Evolutionary conservation across 331 rosid species (phyloP).

Genomic region (Acacia concinna): DNA sequence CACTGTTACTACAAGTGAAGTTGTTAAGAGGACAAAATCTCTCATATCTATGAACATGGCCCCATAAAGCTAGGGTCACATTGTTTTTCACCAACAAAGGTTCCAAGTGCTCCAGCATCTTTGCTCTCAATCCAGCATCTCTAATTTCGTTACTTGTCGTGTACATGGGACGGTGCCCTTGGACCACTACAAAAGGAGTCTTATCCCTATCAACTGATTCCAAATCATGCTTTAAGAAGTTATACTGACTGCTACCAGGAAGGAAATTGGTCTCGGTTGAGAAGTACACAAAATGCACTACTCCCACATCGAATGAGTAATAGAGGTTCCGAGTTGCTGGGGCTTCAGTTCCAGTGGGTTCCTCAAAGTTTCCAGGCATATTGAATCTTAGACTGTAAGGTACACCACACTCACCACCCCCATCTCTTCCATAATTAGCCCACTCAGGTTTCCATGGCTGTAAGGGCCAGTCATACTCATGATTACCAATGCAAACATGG

Average conservation of each 20-base stretch:
- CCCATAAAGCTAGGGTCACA: slow-evolving; percentile 90
- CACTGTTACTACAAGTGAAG: slow-evolving; percentile 62
- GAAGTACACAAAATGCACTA: slow-evolving; percentile 75
- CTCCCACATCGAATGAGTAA: slow-evolving; percentile 82
- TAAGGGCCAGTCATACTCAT: slow-evolving; percentile 83
- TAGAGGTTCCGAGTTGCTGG: slow-evolving; percentile 77
- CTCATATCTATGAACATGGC: slow-evolving; percentile 92
- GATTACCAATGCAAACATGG: slow-evolving; percentile 94
- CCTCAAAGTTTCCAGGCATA: slow-evolving; percentile 93
- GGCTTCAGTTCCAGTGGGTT: slow-evolving; percentile 64
- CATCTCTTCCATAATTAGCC: slow-evolving; percentile 80
- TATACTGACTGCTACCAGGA: slow-evolving; percentile 61
- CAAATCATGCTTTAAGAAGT: slow-evolving; percentile 73
- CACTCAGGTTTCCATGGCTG: slow-evolving; percentile 91
- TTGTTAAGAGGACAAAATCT: slow-evolving; percentile 82
- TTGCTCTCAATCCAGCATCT: slow-evolving; percentile 63
- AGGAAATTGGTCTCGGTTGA: slow-evolving; percentile 92
- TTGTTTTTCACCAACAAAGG: slow-evolving; percentile 78
- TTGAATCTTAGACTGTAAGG: slow-evolving; percentile 83
- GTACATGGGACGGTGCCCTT: slow-evolving; percentile 95
- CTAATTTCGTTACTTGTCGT: slow-evolving; percentile 68
- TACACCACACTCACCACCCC: slow-evolving; percentile 98
- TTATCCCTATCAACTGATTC: slow-evolving; percentile 66
- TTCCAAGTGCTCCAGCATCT: slow-evolving; percentile 79
- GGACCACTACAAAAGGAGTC: slow-evolving; percentile 79